These are phyloP conservation scores for Rhizopogon roseolus DNA, from an alignment of 768 basidiomycete genomes.

Conservation along the genomic window DNA sequence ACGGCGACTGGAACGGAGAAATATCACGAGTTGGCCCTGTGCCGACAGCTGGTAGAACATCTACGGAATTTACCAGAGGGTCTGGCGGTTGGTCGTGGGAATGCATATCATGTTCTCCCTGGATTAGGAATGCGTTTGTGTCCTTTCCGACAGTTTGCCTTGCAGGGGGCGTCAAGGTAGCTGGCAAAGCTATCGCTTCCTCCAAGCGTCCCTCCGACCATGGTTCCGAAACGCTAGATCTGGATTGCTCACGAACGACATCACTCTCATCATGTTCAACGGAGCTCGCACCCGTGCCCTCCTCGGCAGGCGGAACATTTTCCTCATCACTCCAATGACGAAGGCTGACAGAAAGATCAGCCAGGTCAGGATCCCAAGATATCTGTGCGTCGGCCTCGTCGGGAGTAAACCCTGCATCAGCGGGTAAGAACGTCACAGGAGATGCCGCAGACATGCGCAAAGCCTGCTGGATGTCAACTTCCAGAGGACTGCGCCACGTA, in stretches of 20 bases:
- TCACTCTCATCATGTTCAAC: background rate
- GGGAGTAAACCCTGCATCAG: background rate
- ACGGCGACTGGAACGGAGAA: background rate
- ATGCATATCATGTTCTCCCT: background rate
- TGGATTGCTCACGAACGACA: background rate
- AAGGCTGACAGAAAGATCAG: background rate
- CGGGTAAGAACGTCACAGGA: background rate
- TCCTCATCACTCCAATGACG: background rate
- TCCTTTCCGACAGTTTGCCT: background rate
- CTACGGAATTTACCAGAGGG: background rate
- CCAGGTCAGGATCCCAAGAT: background rate
- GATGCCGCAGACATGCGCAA: background rate
- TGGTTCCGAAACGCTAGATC: background rate
- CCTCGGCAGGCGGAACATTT: background rate
- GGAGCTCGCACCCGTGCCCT: background rate
- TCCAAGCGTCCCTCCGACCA: background rate
- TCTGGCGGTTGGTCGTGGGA: background rate
- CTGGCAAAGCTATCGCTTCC: background rate
- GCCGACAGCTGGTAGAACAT: background rate
- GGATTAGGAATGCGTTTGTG: background rate
- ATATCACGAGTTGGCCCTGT: constrained; percentile 14
- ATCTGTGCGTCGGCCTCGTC: background rate
- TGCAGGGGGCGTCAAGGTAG: background rate
- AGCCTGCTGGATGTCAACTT: background rate
- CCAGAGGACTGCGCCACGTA: background rate